Base-by-base conservation (phyloP, 139 green algal genomes). In the Chlorella vulgaris region DNA sequence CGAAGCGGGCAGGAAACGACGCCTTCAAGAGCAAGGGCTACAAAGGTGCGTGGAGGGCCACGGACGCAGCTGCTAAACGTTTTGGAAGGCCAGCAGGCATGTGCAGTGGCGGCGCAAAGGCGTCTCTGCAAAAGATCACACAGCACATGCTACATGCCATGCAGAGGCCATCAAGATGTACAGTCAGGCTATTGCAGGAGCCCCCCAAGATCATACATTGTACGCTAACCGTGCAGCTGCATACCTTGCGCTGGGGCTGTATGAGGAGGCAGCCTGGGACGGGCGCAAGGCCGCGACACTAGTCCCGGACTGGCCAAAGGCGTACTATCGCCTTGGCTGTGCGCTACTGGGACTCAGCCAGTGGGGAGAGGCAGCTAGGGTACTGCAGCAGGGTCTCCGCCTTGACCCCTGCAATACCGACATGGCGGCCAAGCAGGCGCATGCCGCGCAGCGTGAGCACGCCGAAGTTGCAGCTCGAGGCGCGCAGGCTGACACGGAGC, bases 131-230 rank as follows among this genome's bases (percentile, higher is more conserved):
- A n/a, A n/a, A n/a, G n/a, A n/a, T n/a, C n/a, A n/a, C n/a, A n/a
- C n/a, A n/a, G n/a, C n/a, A n/a, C n/a, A n/a, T n/a, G n/a, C 66
- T 43, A 5, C 36, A 36, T 55, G 55, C 55, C 47, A 55, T 58
- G 73, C 78, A 91, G 86, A 91, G 42, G 89, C 89, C 1, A 69
- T 86, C 5, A 70, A 78, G 43, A 38, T 85, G 24, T 92, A 92
- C 71, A 86, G 43, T 43, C 78, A 92, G 75, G 89, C 89, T 19
- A 85, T 92, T 29, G 89, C 87, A 2, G 87, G 83, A 0, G 60
- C 35, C 22, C 35, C 74, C 31, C 40, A 26, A 4, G 86, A 92
- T 24, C 22, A 55, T 29, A 78, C 77, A 24, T 74, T 91, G 24
- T 86, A 81, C 50, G 65, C 35, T 31, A 93, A 93, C 83, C 77